Evolutionary conservation across 305 asterid genomes (phyloP).

Genomic region (Fraxinus greggii): DNA sequence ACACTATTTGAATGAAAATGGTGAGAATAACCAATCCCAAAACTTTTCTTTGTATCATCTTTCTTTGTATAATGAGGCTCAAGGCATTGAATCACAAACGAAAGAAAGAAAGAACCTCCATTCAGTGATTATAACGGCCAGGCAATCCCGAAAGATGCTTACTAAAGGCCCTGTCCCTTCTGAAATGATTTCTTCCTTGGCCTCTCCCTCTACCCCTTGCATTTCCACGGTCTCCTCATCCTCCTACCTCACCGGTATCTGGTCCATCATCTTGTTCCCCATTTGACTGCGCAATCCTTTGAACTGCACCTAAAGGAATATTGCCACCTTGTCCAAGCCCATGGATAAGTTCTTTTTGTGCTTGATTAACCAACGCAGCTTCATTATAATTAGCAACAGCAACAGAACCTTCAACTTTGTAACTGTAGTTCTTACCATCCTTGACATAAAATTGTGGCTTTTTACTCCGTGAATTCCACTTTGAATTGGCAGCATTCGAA

Average conservation of each 20-base stretch:
- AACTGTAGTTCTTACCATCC: constrained; percentile 91
- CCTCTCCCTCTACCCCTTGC: constrained; percentile 52
- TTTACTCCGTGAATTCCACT: constrained; percentile 65
- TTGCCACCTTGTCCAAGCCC: constrained; percentile 94
- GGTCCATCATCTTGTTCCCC: constrained; percentile 32
- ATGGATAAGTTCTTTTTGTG: constrained; percentile 62
- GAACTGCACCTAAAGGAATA: constrained; percentile 63
- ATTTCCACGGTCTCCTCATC: constrained; percentile 38
- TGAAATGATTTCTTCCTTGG: constrained; percentile 52
- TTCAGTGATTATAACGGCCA: constrained; percentile 30
- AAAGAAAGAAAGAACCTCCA: background rate
- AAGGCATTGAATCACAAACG: background rate
- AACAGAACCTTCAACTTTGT: constrained; percentile 76
- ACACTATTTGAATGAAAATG: background rate
- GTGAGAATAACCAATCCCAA: background rate
- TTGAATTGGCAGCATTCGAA: constrained; percentile 29
- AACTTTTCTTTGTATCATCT: background rate
- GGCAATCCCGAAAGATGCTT: constrained; percentile 71
- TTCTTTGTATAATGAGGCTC: background rate
- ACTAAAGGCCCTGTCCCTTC: constrained; percentile 68
- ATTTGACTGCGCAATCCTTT: constrained; percentile 35
- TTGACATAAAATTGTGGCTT: constrained; percentile 80
- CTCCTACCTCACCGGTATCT: constrained; percentile 34
- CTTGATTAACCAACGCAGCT: constrained; percentile 58
- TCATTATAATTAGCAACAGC: constrained; percentile 66